Percentiles rank a stretch among this genome's conserved stretches.
These are phyloP conservation scores for Pseudocercospora cruenta DNA, from an alignment of 2,329 filamentous ascomycete genomes.

Conservation along the genomic window DNA sequence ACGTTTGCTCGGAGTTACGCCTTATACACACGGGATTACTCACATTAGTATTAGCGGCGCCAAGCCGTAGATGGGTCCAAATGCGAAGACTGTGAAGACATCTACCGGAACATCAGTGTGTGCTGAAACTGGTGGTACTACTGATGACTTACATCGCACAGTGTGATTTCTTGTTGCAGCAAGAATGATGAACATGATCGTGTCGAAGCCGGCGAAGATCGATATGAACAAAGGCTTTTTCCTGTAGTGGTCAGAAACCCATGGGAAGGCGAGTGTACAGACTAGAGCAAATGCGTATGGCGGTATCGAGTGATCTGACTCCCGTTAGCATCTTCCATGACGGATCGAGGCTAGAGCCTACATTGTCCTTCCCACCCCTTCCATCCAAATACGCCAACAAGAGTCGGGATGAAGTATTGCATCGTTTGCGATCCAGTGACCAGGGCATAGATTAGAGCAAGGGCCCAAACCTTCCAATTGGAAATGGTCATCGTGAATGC, in stretches of 20 bases:
- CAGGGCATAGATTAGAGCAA: conserved; percentile 59
- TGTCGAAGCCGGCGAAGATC: conserved; percentile 8
- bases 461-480: conserved; percentile 58
- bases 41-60: conserved; percentile 42
- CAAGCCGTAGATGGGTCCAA: conserved; percentile 57
- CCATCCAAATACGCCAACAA: conserved; percentile 61
- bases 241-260: conserved; percentile 11
- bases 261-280: conserved; percentile 5
- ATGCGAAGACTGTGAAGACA: conserved; percentile 15
- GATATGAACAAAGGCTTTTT: conserved; percentile 10
- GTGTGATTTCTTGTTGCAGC: conserved; percentile 2
- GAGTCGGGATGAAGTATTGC: conserved; percentile 68
- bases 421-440: conserved; percentile 60
- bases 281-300: conserved; percentile 14
- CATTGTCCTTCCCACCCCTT: conserved; percentile 10
- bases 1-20: no score
- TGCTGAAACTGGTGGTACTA: no score
- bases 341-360: conserved; percentile 38
- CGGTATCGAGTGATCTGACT: conserved; percentile 14
- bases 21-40: no score
- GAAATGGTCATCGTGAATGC: conserved; percentile 54
- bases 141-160: neutral
- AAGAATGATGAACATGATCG: conserved; percentile 13
- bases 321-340: conserved; percentile 35
- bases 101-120: neutral